phyloP scores from a whole-genome alignment of 2,329 filamentous ascomycete species.

The Talaromyces sp. region DNA sequence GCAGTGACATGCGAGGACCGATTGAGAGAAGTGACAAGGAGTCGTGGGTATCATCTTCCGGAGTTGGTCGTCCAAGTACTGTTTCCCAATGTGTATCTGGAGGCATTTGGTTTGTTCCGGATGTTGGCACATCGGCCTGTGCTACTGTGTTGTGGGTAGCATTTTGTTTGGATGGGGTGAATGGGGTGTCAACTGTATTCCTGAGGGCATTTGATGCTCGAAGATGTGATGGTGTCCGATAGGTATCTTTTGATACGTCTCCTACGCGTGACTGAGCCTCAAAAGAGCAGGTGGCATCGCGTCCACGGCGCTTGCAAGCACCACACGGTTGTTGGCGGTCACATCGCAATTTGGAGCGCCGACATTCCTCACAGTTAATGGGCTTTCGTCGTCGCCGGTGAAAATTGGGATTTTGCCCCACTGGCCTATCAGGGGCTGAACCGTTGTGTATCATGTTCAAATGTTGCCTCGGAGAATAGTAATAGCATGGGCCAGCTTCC shows the following conservation, averaged over 20 bases:
- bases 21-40: conserved; percentile 17
- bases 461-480: too few relatives aligned
- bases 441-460: too few relatives aligned
- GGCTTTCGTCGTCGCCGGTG: neutral
- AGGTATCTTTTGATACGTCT: neutral
- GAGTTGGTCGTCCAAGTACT: conserved; percentile 5
- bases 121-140: too few relatives aligned
- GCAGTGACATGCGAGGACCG: conserved; percentile 6
- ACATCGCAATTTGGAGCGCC: conserved; percentile 2
- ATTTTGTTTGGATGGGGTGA: too few relatives aligned
- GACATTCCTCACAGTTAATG: neutral
- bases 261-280: too few relatives aligned
- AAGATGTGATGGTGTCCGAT: neutral
- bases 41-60: neutral
- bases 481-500: too few relatives aligned
- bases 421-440: neutral
- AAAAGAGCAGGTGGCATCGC: conserved; percentile 1
- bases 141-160: too few relatives aligned
- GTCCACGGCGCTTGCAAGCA: conserved; percentile 5
- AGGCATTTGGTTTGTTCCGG: conserved; percentile 37
- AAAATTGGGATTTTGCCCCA: neutral
- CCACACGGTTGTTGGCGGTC: conserved; percentile 2
- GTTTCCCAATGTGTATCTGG: conserved; percentile 43
- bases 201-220: neutral
- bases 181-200: too few relatives aligned